Evolutionary conservation across 108 stramenopile species (phyloP), one percentile per base, ranked within the genome.

Genomic region (Cyclostephanos tholiformis): DNA sequence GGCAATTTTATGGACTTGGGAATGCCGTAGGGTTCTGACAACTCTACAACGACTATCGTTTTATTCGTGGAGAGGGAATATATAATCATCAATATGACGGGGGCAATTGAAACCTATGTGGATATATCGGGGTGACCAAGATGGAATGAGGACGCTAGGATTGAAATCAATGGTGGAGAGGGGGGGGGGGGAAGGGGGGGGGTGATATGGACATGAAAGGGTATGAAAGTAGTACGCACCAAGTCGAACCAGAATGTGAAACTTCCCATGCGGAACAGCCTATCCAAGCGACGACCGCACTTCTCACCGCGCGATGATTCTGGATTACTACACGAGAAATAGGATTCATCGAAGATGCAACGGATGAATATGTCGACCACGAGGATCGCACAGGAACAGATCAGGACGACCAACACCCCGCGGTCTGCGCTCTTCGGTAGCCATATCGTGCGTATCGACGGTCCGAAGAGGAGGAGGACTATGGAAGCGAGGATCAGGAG

Each of bases 91-190:
- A 32, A 32, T 4, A 32, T 32, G 32, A 32, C 32, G 3, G 32
- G 32, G 32, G 32, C 32, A 4, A 32, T 32, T 2, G 32, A 32
- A 4, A 32, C 32, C 32, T 32, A 32, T 32, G 32, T 32, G 41
- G 25, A 22, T n/a, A 89, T 79, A 64, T 62, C 88, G 83, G 65
- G 86, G 86, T 63, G 86, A 55, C 9, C 88, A 88, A 62, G 67
- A 68, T 19, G 63, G 19, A 25, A 52, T 17, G 4, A 20, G 50
- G 20, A 51, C 50, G 9, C 10, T 4, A 51, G 6, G 20, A 19
- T 8, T 51, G 4, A 20, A 17, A 20, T n/a, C n/a, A n/a, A n/a
- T n/a, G n/a, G n/a, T n/a, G n/a, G n/a, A n/a, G n/a, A n/a, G n/a
- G n/a, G n/a, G n/a, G n/a, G n/a, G n/a, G n/a, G n/a, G n/a, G 52